These are phyloP conservation scores for Dentipellis sp. DNA, from an alignment of 768 basidiomycete species.

Conservation along the genomic window DNA sequence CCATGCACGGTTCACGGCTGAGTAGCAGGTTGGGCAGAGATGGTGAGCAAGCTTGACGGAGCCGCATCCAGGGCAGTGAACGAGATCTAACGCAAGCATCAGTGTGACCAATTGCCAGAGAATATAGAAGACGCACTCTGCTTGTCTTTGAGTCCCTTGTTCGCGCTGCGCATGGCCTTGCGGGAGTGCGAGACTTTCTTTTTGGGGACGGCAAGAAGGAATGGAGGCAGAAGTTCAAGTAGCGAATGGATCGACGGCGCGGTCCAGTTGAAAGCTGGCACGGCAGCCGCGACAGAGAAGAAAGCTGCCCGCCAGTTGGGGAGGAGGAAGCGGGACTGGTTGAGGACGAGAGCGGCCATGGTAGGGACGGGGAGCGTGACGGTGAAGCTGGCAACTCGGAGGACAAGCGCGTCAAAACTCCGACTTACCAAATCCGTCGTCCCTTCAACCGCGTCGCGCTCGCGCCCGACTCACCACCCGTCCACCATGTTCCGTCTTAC, in stretches of 20 bases:
- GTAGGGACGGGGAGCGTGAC: constrained; percentile 7
- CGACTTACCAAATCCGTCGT: neutral
- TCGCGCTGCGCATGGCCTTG: constrained; percentile 90
- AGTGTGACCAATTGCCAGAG: neutral
- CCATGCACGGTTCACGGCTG: constrained; percentile 53
- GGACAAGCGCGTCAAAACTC: neutral
- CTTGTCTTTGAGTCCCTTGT: constrained; percentile 93
- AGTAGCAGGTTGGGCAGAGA: constrained; percentile 74
- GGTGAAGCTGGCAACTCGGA: neutral
- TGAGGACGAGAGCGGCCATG: constrained; percentile 34
- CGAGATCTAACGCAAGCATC: constrained; percentile 53
- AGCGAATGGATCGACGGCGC: constrained; percentile 37
- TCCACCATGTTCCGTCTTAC: constrained; percentile 66
- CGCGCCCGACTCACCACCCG: constrained; percentile 10
- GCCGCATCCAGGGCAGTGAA: constrained; percentile 88
- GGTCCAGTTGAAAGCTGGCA: constrained; percentile 20
- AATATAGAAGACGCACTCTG: constrained; percentile 46
- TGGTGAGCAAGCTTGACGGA: constrained; percentile 84
- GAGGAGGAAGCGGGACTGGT: constrained; percentile 19
- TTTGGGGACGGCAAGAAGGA: constrained; percentile 90
- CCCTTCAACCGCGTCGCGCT: neutral
- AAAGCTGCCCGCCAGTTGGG: too few species aligned
- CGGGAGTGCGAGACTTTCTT: constrained; percentile 88
- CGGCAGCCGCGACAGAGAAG: neutral
- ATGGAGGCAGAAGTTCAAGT: constrained; percentile 74